Percentiles rank a stretch among this genome's conserved stretches.
Conservation (phyloP, 2,329 filamentous ascomycete genomes). For the Fusarium nematophilum region DNA sequence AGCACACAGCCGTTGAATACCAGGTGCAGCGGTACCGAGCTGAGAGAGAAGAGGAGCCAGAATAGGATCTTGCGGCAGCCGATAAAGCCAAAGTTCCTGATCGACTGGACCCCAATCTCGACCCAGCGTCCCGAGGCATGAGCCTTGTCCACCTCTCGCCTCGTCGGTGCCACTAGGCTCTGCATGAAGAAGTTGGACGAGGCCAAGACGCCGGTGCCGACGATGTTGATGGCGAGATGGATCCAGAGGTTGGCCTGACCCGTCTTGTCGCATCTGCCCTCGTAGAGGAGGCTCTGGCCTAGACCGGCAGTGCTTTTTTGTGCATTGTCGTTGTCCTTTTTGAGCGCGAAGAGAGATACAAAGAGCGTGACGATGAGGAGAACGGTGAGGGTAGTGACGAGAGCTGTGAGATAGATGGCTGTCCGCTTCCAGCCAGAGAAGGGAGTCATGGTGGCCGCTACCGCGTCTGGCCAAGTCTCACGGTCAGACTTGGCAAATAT, state of each 20-base stretch:
- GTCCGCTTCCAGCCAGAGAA: conserved; percentile 27
- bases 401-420: conserved; percentile 15
- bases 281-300: conserved; percentile 15
- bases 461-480: no score
- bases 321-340: neutral
- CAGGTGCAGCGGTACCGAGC: conserved; percentile 22
- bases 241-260: conserved; percentile 18
- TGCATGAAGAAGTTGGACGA: conserved; percentile 54
- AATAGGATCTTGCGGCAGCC: conserved; percentile 11
- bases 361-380: conserved; percentile 12
- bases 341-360: conserved; percentile 17
- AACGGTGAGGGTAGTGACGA: conserved; percentile 11
- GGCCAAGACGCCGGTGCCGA: conserved; percentile 45
- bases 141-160: conserved; percentile 44
- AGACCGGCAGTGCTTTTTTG: neutral
- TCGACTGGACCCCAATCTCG: conserved; percentile 40
- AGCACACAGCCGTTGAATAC: conserved; percentile 23
- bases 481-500: no score
- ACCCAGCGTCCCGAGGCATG: conserved; percentile 27
- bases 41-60: conserved; percentile 18
- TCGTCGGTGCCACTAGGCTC: conserved; percentile 47
- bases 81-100: conserved; percentile 30
- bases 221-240: conserved; percentile 29
- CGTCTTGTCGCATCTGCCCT: conserved; percentile 4
- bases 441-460: neutral